Evolutionary conservation across 306 rosid species (phyloP).

Genomic region (Corylus avellana): DNA sequence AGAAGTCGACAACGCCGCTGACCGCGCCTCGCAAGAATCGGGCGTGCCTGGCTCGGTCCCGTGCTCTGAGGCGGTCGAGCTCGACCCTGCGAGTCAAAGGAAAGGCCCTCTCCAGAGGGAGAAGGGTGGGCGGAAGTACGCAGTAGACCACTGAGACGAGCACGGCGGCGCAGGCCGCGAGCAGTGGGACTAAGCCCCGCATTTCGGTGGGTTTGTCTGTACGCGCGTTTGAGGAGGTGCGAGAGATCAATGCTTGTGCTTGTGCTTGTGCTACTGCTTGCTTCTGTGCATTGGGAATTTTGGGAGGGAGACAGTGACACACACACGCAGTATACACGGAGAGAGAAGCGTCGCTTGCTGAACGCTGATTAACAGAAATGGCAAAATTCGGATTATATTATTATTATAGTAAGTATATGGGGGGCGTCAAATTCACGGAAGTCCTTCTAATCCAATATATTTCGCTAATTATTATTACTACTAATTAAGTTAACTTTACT

Average conservation of each 20-base stretch:
- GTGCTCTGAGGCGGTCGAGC: constrained; percentile 58
- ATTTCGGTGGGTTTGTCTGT: constrained; percentile 25
- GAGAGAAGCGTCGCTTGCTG: background rate
- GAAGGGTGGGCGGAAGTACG: constrained; percentile 42
- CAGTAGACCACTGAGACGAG: constrained; percentile 43
- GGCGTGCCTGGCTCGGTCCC: constrained; percentile 67
- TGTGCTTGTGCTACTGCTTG: background rate
- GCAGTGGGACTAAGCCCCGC: constrained; percentile 35
- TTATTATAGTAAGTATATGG: no score
- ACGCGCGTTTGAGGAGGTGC: no score
- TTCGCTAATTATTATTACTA: no score
- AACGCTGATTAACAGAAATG: background rate
- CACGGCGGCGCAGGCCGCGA: constrained; percentile 30
- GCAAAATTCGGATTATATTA: background rate
- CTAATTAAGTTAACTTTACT: no score
- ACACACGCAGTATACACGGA: no score
- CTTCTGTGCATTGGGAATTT: constrained; percentile 29
- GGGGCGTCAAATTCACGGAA: no score
- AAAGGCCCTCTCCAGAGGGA: constrained; percentile 58
- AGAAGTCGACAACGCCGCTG: constrained; percentile 73
- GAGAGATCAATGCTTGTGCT: constrained; percentile 24
- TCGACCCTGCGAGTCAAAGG: constrained; percentile 51
- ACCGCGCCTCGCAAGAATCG: constrained; percentile 58
- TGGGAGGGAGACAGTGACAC: background rate
- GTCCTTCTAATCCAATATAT: no score